Evolutionary conservation across 768 basidiomycete species (phyloP).

Genomic region (Phanerochaete carnosa): DNA sequence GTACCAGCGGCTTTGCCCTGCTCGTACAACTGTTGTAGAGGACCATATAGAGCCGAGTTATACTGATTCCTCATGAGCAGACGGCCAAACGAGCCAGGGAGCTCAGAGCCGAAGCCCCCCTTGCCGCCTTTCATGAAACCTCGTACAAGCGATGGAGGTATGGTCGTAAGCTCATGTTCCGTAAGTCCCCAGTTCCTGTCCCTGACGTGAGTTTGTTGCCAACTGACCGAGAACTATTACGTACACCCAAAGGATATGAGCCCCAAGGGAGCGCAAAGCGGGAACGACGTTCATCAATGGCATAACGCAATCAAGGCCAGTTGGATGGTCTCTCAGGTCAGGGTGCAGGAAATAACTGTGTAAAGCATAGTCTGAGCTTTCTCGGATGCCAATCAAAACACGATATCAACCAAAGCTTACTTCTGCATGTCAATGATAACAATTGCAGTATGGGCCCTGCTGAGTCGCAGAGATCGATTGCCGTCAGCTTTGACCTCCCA

Average conservation of each 20-base stretch:
- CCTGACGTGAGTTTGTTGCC: not conserved
- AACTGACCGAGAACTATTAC: not conserved
- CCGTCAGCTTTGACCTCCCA: conserved; percentile 54
- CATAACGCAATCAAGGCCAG: conserved; percentile 55
- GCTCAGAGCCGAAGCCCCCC: conserved; percentile 49
- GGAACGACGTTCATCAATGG: conserved; percentile 49
- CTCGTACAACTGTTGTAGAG: conserved; percentile 52
- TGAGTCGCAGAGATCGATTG: conserved; percentile 47
- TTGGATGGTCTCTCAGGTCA: conserved; percentile 50
- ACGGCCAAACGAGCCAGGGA: conserved; percentile 52
- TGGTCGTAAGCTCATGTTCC: conserved; percentile 54
- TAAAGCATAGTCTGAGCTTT: not conserved
- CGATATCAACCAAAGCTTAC: conserved; percentile 31
- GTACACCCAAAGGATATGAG: conserved; percentile 66
- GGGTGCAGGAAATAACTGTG: conserved; percentile 63
- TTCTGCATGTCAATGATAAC: conserved; percentile 78
- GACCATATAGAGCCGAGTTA: conserved; percentile 63
- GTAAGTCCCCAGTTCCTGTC: conserved; percentile 72
- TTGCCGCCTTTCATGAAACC: conserved; percentile 32
- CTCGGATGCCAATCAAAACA: not conserved
- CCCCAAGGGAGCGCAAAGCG: conserved; percentile 42
- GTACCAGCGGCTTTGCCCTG: conserved; percentile 51
- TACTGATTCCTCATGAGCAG: conserved; percentile 54
- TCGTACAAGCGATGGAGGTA: conserved; percentile 58
- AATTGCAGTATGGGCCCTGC: conserved; percentile 47